These are phyloP conservation scores for Ceratobasidium sp. DNA, from an alignment of 1,284 basidiomycete genomes.

Conservation along the genomic window DNA sequence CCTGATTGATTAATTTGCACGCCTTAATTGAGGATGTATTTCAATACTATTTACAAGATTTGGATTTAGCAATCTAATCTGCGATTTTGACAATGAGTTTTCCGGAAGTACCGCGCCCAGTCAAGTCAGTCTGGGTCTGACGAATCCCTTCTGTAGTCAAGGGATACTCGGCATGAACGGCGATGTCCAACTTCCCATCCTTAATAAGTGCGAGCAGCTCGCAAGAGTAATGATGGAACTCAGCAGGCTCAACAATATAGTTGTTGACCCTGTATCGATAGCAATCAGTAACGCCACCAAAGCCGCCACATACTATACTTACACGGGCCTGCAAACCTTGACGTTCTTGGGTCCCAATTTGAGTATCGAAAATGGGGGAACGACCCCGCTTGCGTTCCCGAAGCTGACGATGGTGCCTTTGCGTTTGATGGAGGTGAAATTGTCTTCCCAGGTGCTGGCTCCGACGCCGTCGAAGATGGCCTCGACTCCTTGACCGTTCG, in stretches of 20 bases:
- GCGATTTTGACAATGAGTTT: slow-evolving; percentile 83
- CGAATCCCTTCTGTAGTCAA: slow-evolving; percentile 86
- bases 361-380: slow-evolving; percentile 78
- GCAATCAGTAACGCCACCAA: slow-evolving; percentile 12
- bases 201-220: slow-evolving; percentile 77
- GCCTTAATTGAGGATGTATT: not conserved
- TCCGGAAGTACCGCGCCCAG: slow-evolving; percentile 82
- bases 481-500: slow-evolving; percentile 86
- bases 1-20: no score
- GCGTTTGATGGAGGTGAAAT: slow-evolving; percentile 84
- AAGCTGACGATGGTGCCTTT: slow-evolving; percentile 91
- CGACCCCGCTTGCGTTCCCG: slow-evolving; percentile 91
- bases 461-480: slow-evolving; percentile 96
- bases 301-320: slow-evolving; percentile 53
- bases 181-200: slow-evolving; percentile 75
- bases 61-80: not conserved
- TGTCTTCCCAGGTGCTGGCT: slow-evolving; percentile 75
- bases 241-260: slow-evolving; percentile 79
- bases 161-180: slow-evolving; percentile 82
- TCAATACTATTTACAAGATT: not conserved
- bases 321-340: slow-evolving; percentile 83
- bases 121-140: slow-evolving; percentile 85
- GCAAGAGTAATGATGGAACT: slow-evolving; percentile 74
- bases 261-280: slow-evolving; percentile 56
- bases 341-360: slow-evolving; percentile 87